Evolutionary conservation across 1,284 basidiomycete genomes (phyloP).

Genomic region (Sutorius eximius): DNA sequence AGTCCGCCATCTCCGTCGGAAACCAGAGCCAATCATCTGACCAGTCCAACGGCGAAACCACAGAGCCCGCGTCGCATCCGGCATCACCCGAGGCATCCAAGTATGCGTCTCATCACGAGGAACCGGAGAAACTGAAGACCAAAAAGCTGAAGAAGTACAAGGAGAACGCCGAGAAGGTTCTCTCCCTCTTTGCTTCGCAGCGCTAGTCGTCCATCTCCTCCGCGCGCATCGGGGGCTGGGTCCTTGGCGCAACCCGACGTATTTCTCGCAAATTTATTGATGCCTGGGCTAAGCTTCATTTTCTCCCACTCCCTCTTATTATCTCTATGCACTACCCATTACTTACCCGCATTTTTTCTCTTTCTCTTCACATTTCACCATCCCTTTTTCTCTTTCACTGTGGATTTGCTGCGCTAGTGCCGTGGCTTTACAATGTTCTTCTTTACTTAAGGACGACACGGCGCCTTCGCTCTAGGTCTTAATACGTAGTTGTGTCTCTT

Average conservation of each 20-base stretch:
- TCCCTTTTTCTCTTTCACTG: conserved; percentile 5
- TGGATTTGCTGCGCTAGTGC: conserved; percentile 27
- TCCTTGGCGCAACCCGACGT: conserved; percentile 19
- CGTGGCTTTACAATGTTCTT: conserved; percentile 13
- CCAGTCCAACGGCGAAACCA: conserved; percentile 56
- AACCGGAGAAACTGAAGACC: conserved; percentile 57
- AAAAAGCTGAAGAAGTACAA: conserved; percentile 82
- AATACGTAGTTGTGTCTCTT: conserved; percentile 27
- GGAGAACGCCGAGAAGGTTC: conserved; percentile 76
- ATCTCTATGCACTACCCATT: conserved; percentile 33
- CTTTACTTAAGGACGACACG: conserved; percentile 28
- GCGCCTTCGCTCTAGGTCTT: conserved; percentile 27
- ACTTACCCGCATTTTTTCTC: conserved; percentile 15
- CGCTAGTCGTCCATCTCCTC: conserved; percentile 31
- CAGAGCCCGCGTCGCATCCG: conserved; percentile 25
- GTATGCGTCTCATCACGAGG: conserved; percentile 34
- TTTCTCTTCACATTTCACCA: conserved; percentile 9
- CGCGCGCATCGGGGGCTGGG: conserved; percentile 23
- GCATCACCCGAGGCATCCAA: conserved; percentile 38
- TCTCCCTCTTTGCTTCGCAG: conserved; percentile 70
- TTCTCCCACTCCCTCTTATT: conserved; percentile 18
- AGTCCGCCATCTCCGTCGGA: conserved; percentile 69
- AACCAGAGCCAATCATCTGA: conserved; percentile 70
- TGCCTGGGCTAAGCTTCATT: conserved; percentile 18
- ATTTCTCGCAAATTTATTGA: conserved; percentile 22